A percentile compares a stretch with the other conserved stretches of the same genome.
Conservation (phyloP, 2,329 filamentous ascomycete genomes). For the Colletotrichum ledebouriae region DNA sequence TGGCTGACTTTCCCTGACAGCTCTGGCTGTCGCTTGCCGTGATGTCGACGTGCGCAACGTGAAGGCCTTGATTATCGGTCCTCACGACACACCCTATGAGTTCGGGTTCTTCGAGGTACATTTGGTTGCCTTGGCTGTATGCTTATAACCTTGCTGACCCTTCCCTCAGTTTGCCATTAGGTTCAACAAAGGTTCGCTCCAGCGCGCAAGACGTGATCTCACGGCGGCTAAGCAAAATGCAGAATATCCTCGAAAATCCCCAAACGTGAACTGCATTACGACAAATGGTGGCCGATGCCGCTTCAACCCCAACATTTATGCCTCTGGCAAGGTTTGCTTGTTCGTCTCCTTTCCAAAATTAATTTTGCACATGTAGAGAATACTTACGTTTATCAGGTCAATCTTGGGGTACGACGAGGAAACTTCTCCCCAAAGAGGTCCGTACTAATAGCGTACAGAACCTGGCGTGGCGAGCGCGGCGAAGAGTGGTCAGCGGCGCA, state of each 20-base stretch:
- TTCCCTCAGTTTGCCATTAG: slow-evolving; percentile 76
- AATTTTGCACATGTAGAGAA: background rate
- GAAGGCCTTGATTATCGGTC: slow-evolving; percentile 89
- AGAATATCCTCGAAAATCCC: slow-evolving; percentile 86
- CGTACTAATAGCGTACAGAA: slow-evolving; percentile 66
- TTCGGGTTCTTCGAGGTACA: slow-evolving; percentile 96
- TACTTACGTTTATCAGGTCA: slow-evolving; percentile 66
- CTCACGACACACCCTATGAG: slow-evolving; percentile 94
- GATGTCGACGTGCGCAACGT: slow-evolving; percentile 92
- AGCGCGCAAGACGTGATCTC: background rate
- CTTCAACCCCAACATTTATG: slow-evolving; percentile 98
- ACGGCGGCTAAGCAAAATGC: slow-evolving; percentile 28
- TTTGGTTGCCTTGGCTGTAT: slow-evolving; percentile 18
- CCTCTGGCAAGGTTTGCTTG: slow-evolving; percentile 91
- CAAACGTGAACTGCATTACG: slow-evolving; percentile 76
- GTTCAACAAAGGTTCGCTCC: slow-evolving; percentile 75
- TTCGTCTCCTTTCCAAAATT: slow-evolving; percentile 60
- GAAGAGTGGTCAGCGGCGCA: slow-evolving; percentile 98
- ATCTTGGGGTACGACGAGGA: slow-evolving; percentile 78
- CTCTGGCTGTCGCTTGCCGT: slow-evolving; percentile 87
- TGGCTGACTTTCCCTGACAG: slow-evolving; percentile 56
- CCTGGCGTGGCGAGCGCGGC: slow-evolving; percentile 90
- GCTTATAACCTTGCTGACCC: slow-evolving; percentile 46
- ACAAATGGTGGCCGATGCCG: slow-evolving; percentile 90
- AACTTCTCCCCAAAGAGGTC: slow-evolving; percentile 30